Evolutionary conservation across 2,329 filamentous ascomycete species (phyloP).

Genomic region (Alternaria triticimaculans): DNA sequence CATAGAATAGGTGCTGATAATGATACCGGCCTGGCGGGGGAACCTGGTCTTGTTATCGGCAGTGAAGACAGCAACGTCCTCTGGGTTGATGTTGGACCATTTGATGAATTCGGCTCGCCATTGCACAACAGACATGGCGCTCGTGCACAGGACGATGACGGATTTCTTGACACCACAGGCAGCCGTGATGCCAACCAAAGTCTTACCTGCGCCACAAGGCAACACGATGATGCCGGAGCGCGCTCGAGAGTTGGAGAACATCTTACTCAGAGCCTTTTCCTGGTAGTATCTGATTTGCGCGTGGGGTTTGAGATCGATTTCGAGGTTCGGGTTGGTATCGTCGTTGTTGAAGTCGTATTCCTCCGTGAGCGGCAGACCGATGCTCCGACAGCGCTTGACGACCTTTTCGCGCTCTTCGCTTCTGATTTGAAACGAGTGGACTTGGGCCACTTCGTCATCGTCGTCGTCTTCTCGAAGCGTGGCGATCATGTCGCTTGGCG

Average conservation of each 20-base stretch:
- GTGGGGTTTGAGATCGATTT: conserved; percentile 89
- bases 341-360: conserved; percentile 98
- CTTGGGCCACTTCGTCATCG: conserved; percentile 84
- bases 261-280: conserved; percentile 96
- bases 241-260: conserved; percentile 98
- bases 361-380: conserved; percentile 87
- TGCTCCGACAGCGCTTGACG: conserved; percentile 85
- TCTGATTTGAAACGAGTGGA: conserved; percentile 91
- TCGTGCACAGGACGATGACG: conserved; percentile 92
- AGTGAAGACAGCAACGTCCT: conserved; percentile 94
- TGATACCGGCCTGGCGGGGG: conserved; percentile 88
- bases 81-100: conserved; percentile 97
- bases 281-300: conserved; percentile 94
- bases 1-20: conserved; percentile 98
- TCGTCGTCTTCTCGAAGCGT: conserved; percentile 73
- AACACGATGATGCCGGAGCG: conserved; percentile 97
- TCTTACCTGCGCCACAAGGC: conserved; percentile 96
- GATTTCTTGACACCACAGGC: conserved; percentile 98
- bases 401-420: conserved; percentile 84
- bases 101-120: conserved; percentile 97
- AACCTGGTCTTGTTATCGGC: conserved; percentile 90
- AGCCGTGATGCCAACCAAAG: conserved; percentile 95
- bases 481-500: conserved; percentile 68
- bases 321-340: conserved; percentile 83
- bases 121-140: conserved; percentile 96